Evolutionary conservation across 352 stramenopile species (phyloP), one percentile per base, ranked within the genome.

Genomic region (Phytopythium delawarense): DNA sequence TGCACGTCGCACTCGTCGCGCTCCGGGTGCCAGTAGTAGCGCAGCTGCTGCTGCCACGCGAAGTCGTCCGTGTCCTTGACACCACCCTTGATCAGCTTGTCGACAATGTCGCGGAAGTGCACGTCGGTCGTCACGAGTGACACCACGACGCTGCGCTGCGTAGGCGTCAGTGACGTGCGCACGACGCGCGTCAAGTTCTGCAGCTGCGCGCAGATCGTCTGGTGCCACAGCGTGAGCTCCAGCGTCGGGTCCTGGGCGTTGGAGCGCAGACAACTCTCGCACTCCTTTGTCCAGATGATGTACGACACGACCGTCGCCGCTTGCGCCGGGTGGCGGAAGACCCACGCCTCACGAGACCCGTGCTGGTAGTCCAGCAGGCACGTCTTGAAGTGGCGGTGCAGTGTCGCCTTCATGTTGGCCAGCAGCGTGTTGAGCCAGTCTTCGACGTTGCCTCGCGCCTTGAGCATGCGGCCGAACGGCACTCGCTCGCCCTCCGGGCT

Each of bases 311-410:
- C 91, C 1, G 91, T 88, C 13, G 98, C 85, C 1, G 94, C 85
- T 69, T 98, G 94, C 0, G 93, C 89, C 0, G 94, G 90, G 57
- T 97, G 91, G 8, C 85, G 78, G 57, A 95, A 88, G 13, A 98
- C 34, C 91, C 91, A 98, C 18, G 75, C 71, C 32, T 94, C 81
- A 7, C 91, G 72, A 9, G 80, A 79, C 7, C 75, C 70, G 53
- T 90, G 84, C 62, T 97, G 87, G 56, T 97, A 98, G 65, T 98
- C 92, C 4, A 88, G 63, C 13, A 98, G 46, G 62, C 89, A 90
- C 13, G 50, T 72, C 70, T 95, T 95, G 35, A 94, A 77, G 46
- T 80, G 64, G 8, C 78, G 69, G 46, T 94, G 85, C 6, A 96
- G 68, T 15, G 83, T 84, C 13, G 68, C 64, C 21, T 77, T 81